Evolutionary conservation across 352 stramenopile species (phyloP).

Genomic region (Phytophthora cajani): DNA sequence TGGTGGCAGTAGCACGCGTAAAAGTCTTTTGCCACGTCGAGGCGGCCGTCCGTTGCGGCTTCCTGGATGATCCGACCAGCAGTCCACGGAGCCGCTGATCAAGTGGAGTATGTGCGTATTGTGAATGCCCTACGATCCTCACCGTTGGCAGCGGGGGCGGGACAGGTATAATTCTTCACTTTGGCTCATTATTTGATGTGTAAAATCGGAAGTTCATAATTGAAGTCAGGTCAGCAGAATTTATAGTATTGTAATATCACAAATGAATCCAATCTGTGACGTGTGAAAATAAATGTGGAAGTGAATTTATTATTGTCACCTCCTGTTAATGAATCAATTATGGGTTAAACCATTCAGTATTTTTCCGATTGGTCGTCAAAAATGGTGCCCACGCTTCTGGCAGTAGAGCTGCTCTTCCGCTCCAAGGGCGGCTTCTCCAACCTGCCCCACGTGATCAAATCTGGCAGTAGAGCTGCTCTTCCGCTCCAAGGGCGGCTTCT

Average conservation of each 20-base stretch:
- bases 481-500: neutral
- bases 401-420: neutral
- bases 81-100: constrained; percentile 7
- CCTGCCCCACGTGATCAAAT: neutral
- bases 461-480: neutral
- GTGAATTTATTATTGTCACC: too few species aligned
- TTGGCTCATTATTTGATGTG: too few species aligned
- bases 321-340: too few species aligned
- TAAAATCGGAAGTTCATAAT: too few species aligned
- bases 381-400: neutral
- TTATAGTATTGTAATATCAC: too few species aligned
- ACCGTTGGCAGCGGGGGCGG: too few species aligned
- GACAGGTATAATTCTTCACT: too few species aligned
- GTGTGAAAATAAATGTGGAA: too few species aligned
- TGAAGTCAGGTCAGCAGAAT: too few species aligned
- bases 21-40: neutral
- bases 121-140: neutral
- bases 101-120: neutral
- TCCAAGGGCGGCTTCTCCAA: neutral
- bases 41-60: neutral
- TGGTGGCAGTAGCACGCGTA: neutral
- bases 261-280: too few species aligned
- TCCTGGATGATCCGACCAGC: neutral
- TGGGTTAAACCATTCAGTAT: too few species aligned
- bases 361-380: too few species aligned